These are phyloP conservation scores for Ophiostoma novo-ulmi DNA, from an alignment of 2,329 filamentous ascomycete species.

Conservation along the genomic window DNA sequence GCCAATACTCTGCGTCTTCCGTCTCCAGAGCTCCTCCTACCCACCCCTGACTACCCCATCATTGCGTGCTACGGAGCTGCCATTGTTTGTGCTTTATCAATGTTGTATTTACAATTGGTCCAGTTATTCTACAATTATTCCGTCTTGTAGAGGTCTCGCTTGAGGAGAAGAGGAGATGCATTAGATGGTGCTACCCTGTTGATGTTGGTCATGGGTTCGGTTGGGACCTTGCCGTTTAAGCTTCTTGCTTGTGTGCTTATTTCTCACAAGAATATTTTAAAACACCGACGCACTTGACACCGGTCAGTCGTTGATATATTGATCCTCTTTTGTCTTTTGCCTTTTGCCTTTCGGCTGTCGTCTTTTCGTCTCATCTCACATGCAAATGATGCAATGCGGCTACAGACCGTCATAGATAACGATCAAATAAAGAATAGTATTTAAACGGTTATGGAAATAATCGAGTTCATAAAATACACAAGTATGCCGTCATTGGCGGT, in stretches of 20 bases:
- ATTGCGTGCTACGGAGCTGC: background rate
- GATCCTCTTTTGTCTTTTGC: background rate
- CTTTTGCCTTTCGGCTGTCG: background rate
- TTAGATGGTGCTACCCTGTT: background rate
- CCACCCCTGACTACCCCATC: background rate
- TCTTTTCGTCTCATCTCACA: background rate
- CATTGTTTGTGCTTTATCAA: background rate
- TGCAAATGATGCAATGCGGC: slow-evolving; percentile 8
- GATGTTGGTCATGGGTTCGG: background rate
- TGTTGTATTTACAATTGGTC: background rate
- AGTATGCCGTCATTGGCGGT: background rate
- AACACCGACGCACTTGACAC: background rate
- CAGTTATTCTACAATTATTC: background rate
- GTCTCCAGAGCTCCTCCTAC: background rate
- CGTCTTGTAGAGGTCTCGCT: background rate
- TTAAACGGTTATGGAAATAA: too few species aligned
- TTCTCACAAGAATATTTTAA: too few species aligned
- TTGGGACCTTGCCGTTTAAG: background rate
- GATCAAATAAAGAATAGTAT: background rate
- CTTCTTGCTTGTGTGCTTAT: background rate
- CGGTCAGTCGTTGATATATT: background rate
- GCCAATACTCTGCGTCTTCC: background rate
- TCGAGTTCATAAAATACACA: background rate
- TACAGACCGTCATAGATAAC: background rate
- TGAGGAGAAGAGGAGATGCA: background rate